Base-by-base conservation (phyloP, 495 filamentous ascomycete genomes). In the Penicillium pulvis region DNA sequence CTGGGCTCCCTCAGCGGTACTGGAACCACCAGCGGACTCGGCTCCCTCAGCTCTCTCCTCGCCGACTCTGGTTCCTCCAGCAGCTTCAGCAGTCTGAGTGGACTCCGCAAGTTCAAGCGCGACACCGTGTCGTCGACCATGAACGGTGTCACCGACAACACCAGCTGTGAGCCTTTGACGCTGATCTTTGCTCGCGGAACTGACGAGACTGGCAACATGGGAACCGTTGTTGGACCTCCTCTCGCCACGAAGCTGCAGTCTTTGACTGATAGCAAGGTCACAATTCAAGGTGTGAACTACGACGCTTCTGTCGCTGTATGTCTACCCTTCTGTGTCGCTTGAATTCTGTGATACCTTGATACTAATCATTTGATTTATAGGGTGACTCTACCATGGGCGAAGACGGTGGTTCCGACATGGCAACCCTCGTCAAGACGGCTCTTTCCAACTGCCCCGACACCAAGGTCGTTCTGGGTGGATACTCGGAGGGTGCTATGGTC, bases 181-280 rank as follows among this genome's bases (percentile, higher is more conserved):
- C 74, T 86, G 52, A 81, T 87, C 58, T 87, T 83, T 55, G 84
- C 84, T 10, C 79, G 85, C 35, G 84, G 85, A 9, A 86, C 81
- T 10, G 71, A 63, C 33, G 84, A 86, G 63, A 57, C 75, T 9
- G 83, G 82, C 14, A 83, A 85, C 64, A 81, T 87, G 39, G 84
- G 85, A 7, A 73, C 73, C n/a, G 60, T 85, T n/a, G 77, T 76
- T 46, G 83, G 83, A 2, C 84, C 84, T 8, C 71, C 76, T 1
- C 81, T 88, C 59, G 81, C 81, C 26, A 69, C 76, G 1, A 71
- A 79, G 12, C 59, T 88, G 52, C 59, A 68, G 39, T 61, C 67
- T 0, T 61, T 75, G 39, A 68, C 75, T 4, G 59, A 66, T 26
- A 61, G 68, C 36, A 72, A 74, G 24, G 68, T 85, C 12, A 75